Evolutionary conservation across 257 asterid species (phyloP), one percentile per base, ranked within the genome.

Genomic region (Gentiana straminea): DNA sequence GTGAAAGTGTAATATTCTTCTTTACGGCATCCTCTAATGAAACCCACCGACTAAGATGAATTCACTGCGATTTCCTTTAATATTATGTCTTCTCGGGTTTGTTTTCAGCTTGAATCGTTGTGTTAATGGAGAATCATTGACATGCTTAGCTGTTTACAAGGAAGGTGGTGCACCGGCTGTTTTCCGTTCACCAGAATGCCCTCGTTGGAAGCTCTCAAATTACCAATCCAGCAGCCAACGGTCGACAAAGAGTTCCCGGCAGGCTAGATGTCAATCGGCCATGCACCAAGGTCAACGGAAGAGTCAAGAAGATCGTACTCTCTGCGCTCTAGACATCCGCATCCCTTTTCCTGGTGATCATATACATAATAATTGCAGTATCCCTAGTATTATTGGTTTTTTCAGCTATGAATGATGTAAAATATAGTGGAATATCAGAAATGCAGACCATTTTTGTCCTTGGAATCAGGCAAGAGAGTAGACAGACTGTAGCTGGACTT

Each of bases 111-210:
- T 59, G 5, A 52, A 0, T 58, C 45, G 48, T 43, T 49, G 46
- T 24, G 75, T 69, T 57, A 55, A 72, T 65, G 96, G 94, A 37
- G 98, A 91, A 74, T 91, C 95, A 48, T 70, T 69, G 67, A 69
- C 81, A 56, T 91, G 98, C 74, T 75, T 84, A 77, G 56, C 92
- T 69, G 95, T 83, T 73, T 91, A 91, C 64, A 64, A 65, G 61
- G 95, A 87, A 72, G 98, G 97, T 54, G 98, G 98, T 33, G 97
- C 97, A 8, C 81, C 97, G 64, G 98, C 95, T 62, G 97, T 91
- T 55, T 88, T 91, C 60, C 94, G 70, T 62, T 91, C 97, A 37
- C 98, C 98, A 7, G 88, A 83, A 69, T 91, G 98, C 70, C 96
- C 95, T 55, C 96, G 94, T 12, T 91, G 98, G 98, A 81, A 70